A percentile compares a stretch with the other conserved stretches of the same genome.
phyloP scores from a whole-genome alignment of 305 asterid species.

The Fraxinus floribunda region DNA sequence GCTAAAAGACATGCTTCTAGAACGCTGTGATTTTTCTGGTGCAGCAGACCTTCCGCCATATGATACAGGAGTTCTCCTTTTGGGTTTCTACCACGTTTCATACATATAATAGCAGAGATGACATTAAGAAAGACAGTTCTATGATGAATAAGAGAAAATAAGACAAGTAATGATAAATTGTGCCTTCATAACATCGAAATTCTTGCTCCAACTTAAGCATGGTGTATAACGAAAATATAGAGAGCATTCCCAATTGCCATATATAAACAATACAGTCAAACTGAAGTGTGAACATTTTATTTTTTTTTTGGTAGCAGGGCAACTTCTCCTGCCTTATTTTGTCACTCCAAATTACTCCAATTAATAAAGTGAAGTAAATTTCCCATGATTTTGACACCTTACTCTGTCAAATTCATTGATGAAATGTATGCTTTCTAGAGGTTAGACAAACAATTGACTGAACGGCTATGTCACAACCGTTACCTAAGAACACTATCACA shows the following conservation, averaged over 20 bases:
- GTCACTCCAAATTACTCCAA: not conserved
- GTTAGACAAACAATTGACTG: not conserved
- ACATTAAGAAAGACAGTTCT: not conserved
- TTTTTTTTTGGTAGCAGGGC: not conserved
- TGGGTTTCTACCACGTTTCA: conserved; percentile 64
- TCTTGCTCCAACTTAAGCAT: not conserved
- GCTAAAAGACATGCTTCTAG: conserved; percentile 96
- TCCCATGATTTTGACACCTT: not conserved
- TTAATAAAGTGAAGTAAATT: not conserved
- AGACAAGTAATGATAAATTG: not conserved
- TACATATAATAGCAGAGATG: conserved; percentile 1
- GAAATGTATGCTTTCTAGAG: not conserved
- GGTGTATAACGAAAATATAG: not conserved
- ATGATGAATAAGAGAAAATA: not conserved
- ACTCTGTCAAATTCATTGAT: not conserved
- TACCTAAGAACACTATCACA: not conserved
- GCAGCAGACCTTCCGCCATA: conserved; percentile 80
- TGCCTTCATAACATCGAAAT: not conserved
- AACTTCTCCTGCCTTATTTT: not conserved
- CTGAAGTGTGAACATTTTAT: not conserved
- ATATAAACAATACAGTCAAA: not conserved
- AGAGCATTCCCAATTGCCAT: not conserved
- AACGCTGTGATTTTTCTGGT: conserved; percentile 80
- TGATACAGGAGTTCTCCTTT: conserved; percentile 68
- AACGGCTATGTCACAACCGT: not conserved